Conservation (phyloP, 2,329 filamentous ascomycete species). For the Thielaviopsis ethacetica region DNA sequence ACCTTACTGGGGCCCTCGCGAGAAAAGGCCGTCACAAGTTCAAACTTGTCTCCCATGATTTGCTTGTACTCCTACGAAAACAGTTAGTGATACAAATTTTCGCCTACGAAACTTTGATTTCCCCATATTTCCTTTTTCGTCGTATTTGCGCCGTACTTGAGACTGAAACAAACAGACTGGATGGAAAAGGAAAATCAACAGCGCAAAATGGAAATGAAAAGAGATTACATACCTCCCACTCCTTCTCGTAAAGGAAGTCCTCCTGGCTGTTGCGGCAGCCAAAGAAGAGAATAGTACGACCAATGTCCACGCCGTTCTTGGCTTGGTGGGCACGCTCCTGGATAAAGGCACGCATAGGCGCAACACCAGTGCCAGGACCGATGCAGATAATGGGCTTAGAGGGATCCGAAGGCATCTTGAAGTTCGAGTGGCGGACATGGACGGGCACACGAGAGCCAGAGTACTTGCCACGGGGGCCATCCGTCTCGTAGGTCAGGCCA, state of each 20-base stretch:
- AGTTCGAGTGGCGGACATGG: constrained; percentile 94
- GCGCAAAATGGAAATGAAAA: neutral
- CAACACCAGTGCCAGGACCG: constrained; percentile 89
- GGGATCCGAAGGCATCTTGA: constrained; percentile 93
- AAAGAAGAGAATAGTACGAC: constrained; percentile 82
- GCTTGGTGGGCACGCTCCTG: constrained; percentile 82
- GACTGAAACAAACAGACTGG: no score
- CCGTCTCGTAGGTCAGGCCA: constrained; percentile 72
- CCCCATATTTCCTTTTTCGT: no score
- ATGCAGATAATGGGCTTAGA: constrained; percentile 91
- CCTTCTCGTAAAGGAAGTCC: constrained; percentile 81
- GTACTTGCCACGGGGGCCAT: constrained; percentile 88
- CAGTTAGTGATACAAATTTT: constrained; percentile 15
- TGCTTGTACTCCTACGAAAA: constrained; percentile 58
- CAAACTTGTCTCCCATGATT: constrained; percentile 72
- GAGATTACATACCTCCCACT: constrained; percentile 64
- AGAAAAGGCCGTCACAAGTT: constrained; percentile 90
- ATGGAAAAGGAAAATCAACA: no score
- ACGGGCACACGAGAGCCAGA: constrained; percentile 89
- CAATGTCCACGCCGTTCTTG: constrained; percentile 64
- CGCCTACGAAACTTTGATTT: no score
- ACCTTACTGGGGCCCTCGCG: constrained; percentile 75
- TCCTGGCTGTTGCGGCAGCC: constrained; percentile 78
- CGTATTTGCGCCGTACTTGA: no score
- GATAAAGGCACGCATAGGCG: constrained; percentile 87